Conservation (phyloP, 148 eudicot genomes). For the Gaultheria prostrata region DNA sequence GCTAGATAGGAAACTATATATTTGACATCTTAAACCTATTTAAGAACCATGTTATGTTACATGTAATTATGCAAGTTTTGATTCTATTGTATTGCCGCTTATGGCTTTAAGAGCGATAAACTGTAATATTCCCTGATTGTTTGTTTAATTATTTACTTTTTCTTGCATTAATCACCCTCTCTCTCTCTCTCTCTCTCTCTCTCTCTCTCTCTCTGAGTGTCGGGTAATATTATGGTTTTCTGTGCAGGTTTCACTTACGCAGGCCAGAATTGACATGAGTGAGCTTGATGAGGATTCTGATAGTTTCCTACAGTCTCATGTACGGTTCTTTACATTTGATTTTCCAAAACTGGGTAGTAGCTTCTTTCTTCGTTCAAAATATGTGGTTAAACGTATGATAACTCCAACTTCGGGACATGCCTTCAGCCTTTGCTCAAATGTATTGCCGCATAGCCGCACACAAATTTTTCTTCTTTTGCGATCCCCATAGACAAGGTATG, state of each 20-base stretch:
- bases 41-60: background rate
- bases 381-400: background rate
- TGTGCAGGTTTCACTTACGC: slow-evolving; percentile 92
- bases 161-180: background rate
- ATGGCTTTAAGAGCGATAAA: background rate
- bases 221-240: slow-evolving; percentile 12
- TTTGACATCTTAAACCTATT: background rate
- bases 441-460: slow-evolving; percentile 99
- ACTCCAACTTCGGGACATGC: slow-evolving; percentile 74
- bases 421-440: slow-evolving; percentile 83
- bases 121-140: background rate
- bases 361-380: background rate
- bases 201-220: no score
- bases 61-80: background rate
- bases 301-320: slow-evolving; percentile 96
- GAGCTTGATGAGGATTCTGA: slow-evolving; percentile 99
- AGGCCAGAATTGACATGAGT: slow-evolving; percentile 99
- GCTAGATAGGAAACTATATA: background rate
- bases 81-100: background rate
- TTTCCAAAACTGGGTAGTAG: background rate
- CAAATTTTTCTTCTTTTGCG: slow-evolving; percentile 98
- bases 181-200: background rate
- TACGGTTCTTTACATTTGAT: slow-evolving; percentile 31
- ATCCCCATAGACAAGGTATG: slow-evolving; percentile 96
- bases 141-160: background rate